These are phyloP conservation scores for Serendipita vermifera DNA, from an alignment of 768 basidiomycete genomes.

Conservation along the genomic window DNA sequence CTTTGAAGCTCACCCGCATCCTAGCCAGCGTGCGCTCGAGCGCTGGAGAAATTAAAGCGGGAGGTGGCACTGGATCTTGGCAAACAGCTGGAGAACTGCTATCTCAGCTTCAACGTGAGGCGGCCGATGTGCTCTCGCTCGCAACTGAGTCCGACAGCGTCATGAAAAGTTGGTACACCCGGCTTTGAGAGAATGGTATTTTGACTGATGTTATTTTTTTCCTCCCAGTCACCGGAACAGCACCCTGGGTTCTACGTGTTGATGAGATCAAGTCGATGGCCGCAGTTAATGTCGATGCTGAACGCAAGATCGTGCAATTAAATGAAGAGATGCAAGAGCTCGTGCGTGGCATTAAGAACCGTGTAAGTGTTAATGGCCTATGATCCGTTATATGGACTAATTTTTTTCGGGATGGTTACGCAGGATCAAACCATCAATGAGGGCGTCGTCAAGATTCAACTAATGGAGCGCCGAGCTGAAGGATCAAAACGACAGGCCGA, in stretches of 20 bases:
- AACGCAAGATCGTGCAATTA: constrained; percentile 70
- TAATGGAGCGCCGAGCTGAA: constrained; percentile 89
- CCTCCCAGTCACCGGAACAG: constrained; percentile 47
- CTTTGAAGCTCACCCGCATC: constrained; percentile 64
- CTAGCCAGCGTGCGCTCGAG: constrained; percentile 61
- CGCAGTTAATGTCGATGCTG: constrained; percentile 84
- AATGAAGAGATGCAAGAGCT: constrained; percentile 86
- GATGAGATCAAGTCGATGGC: constrained; percentile 70
- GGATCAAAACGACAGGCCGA: constrained; percentile 84
- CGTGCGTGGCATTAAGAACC: constrained; percentile 60
- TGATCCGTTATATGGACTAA: background rate
- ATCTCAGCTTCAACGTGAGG: constrained; percentile 54
- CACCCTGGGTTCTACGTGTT: constrained; percentile 79
- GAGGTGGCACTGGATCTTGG: constrained; percentile 59
- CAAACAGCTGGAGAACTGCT: constrained; percentile 62
- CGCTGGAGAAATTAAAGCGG: constrained; percentile 51
- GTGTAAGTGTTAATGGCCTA: constrained; percentile 21
- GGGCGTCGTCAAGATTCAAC: constrained; percentile 78
- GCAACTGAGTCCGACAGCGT: constrained; percentile 66
- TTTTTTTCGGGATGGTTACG: background rate
- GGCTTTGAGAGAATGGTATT: constrained; percentile 5
- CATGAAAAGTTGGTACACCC: constrained; percentile 49
- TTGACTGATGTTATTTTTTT: background rate
- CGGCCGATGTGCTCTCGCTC: constrained; percentile 53
- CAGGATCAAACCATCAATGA: constrained; percentile 89